A percentile compares a stretch with the other conserved stretches of the same genome.
Conservation (phyloP, 805 yeast genomes). For the Ogataea paraovalis region DNA sequence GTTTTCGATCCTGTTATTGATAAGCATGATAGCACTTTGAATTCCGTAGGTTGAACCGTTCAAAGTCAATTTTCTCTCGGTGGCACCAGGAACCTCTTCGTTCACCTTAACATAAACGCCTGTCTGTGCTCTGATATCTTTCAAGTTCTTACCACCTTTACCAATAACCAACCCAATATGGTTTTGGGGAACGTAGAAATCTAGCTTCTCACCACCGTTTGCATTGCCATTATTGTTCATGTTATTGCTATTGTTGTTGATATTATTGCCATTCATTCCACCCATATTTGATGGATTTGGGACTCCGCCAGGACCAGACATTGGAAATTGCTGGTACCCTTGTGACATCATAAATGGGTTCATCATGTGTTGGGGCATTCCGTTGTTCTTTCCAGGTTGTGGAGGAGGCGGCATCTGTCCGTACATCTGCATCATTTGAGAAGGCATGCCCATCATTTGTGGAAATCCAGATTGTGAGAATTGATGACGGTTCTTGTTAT, state of each 20-base stretch:
- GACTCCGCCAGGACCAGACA: neutral
- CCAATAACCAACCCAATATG: slow-evolving; percentile 85
- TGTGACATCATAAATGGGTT: slow-evolving; percentile 4
- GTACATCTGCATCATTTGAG: slow-evolving; percentile 25
- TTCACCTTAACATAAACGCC: slow-evolving; percentile 75
- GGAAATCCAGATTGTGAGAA: slow-evolving; percentile 9
- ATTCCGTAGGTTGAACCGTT: slow-evolving; percentile 65
- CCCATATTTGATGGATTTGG: neutral
- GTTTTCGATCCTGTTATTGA: slow-evolving; percentile 65
- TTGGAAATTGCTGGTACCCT: slow-evolving; percentile 6
- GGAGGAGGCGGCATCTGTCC: slow-evolving; percentile 18
- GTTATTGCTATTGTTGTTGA: slow-evolving; percentile 11
- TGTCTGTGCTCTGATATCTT: slow-evolving; percentile 68
- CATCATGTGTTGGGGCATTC: slow-evolving; percentile 5
- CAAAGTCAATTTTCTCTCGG: slow-evolving; percentile 62
- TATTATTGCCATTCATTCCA: neutral
- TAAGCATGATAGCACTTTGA: slow-evolving; percentile 67
- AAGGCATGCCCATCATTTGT: slow-evolving; percentile 26
- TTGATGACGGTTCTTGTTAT: slow-evolving; percentile 9
- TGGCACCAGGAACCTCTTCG: slow-evolving; percentile 48
- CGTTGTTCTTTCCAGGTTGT: slow-evolving; percentile 6
- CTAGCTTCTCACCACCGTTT: slow-evolving; percentile 43
- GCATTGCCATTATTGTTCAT: slow-evolving; percentile 8
- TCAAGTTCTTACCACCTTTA: slow-evolving; percentile 77
- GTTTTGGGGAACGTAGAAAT: slow-evolving; percentile 68